Evolutionary conservation across 2,329 filamentous ascomycete genomes (phyloP).

Genomic region (Plectosphaerella sp.): DNA sequence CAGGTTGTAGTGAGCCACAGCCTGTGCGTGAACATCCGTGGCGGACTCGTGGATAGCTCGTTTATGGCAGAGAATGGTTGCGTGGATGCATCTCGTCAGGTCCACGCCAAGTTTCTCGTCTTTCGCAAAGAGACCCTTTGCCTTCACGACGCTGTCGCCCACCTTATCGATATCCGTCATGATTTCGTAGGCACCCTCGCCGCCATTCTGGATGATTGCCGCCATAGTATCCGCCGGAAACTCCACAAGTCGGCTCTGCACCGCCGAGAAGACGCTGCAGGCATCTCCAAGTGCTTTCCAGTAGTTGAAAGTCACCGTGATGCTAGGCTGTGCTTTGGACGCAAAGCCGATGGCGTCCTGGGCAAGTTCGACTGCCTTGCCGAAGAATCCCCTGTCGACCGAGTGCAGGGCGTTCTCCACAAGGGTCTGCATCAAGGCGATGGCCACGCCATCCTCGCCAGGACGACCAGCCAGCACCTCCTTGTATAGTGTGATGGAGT

Average conservation of each 20-base stretch:
- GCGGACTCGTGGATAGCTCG: constrained; percentile 70
- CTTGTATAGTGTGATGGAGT: constrained; percentile 73
- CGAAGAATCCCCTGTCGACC: constrained; percentile 80
- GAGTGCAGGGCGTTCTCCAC: constrained; percentile 76
- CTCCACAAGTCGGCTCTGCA: constrained; percentile 61
- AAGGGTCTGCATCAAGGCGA: constrained; percentile 83
- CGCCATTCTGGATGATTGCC: constrained; percentile 50
- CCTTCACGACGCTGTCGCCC: constrained; percentile 37
- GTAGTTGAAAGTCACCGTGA: constrained; percentile 78
- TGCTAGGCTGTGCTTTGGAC: constrained; percentile 51
- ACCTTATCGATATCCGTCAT: constrained; percentile 68
- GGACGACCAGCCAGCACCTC: constrained; percentile 65
- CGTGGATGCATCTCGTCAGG: constrained; percentile 58
- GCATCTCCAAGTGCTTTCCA: constrained; percentile 94
- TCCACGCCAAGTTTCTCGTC: constrained; percentile 44
- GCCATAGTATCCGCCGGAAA: constrained; percentile 58
- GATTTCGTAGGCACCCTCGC: constrained; percentile 53
- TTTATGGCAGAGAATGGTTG: constrained; percentile 81
- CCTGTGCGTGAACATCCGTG: constrained; percentile 78
- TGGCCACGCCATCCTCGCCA: constrained; percentile 77
- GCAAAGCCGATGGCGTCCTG: constrained; percentile 66
- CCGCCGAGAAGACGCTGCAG: constrained; percentile 75
- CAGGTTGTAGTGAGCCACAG: constrained; percentile 95
- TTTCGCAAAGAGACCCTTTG: constrained; percentile 38
- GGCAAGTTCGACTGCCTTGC: constrained; percentile 71